These are phyloP conservation scores for Houttuynia cordata DNA, from an alignment of 164 flowering plant genomes.

Conservation along the genomic window DNA sequence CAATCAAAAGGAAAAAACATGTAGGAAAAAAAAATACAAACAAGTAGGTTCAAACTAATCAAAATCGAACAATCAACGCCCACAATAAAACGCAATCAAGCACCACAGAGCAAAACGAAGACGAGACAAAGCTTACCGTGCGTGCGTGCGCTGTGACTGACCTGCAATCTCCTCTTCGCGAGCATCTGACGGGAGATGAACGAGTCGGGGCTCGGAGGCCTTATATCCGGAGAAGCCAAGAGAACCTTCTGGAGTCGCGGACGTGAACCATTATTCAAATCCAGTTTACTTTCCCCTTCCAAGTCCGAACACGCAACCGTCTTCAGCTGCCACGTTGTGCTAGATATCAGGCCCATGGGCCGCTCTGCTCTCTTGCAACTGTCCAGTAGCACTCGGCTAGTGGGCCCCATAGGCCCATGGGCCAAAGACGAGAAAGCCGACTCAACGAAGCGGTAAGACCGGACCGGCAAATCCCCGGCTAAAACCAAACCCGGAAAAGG, in stretches of 20 bases:
- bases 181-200: background rate
- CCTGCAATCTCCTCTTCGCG: background rate
- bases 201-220: background rate
- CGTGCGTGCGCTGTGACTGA: background rate
- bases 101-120: background rate
- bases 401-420: too few relatives aligned
- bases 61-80: background rate
- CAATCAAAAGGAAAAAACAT: too few relatives aligned
- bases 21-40: too few relatives aligned
- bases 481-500: too few relatives aligned
- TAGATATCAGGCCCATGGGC: too few relatives aligned
- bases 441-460: too few relatives aligned
- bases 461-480: too few relatives aligned
- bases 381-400: too few relatives aligned
- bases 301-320: background rate
- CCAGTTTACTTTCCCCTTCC: background rate
- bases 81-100: background rate
- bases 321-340: too few relatives aligned
- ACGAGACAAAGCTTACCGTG: background rate
- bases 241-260: slow-evolving; percentile 8
- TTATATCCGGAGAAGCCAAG: background rate
- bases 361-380: too few relatives aligned
- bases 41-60: background rate
- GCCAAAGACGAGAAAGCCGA: too few relatives aligned
- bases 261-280: slow-evolving; percentile 2